phyloP scores from a whole-genome alignment of 306 rosid species.

The Ceratonia siliqua region DNA sequence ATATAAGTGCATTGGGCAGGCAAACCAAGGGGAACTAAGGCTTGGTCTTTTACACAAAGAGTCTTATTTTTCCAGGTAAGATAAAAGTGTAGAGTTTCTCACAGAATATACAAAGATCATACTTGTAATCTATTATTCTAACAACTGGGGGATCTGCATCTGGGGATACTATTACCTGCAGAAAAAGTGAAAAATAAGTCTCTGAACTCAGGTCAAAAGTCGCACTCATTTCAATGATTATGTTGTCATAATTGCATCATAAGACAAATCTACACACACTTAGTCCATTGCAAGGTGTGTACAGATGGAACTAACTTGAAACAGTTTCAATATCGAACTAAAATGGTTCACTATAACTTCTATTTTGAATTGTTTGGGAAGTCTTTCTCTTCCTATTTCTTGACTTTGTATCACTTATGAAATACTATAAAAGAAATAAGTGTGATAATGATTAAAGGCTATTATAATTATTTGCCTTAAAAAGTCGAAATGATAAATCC shows the following conservation, averaged over 20 bases:
- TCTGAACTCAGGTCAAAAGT: constrained; percentile 11
- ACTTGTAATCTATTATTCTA: constrained; percentile 92
- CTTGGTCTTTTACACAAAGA: background rate
- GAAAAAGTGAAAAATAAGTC: constrained; percentile 12
- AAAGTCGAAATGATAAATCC: background rate
- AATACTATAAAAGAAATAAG: background rate
- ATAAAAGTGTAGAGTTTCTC: background rate
- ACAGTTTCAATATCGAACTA: constrained; percentile 11
- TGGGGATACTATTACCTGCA: constrained; percentile 86
- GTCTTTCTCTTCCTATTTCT: background rate
- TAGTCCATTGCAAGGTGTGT: background rate
- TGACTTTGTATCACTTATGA: background rate
- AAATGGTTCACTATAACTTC: constrained; percentile 8
- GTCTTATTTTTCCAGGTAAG: background rate
- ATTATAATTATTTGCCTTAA: background rate
- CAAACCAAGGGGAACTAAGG: constrained; percentile 1
- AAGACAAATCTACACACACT: background rate
- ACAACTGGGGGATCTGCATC: constrained; percentile 98
- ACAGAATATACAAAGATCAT: constrained; percentile 21
- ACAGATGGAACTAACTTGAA: constrained; percentile 16
- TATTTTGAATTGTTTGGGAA: background rate
- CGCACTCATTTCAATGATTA: constrained; percentile 3
- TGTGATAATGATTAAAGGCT: background rate
- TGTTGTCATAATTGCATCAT: background rate
- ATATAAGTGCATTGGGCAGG: background rate